phyloP scores from a whole-genome alignment of 345 rosid genomes.

The Eucalyptus virginea region DNA sequence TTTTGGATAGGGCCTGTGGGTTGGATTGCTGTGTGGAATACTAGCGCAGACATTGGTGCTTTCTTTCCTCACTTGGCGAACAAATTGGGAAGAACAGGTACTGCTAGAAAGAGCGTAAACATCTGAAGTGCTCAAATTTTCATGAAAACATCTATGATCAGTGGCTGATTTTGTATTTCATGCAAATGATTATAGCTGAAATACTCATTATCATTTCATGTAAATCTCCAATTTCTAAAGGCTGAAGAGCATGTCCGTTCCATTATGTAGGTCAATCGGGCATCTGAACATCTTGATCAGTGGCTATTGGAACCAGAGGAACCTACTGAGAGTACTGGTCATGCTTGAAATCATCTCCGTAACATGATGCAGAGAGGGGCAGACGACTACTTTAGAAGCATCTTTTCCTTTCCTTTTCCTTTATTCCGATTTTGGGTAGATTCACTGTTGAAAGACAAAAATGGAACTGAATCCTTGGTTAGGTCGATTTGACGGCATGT shows the following conservation, averaged over 20 bases:
- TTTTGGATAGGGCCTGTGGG: conserved; percentile 39
- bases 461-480: no score
- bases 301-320: neutral
- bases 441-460: neutral
- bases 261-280: neutral
- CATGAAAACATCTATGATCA: neutral
- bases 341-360: neutral
- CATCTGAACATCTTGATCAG: neutral
- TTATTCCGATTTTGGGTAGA: neutral
- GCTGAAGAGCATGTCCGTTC: neutral
- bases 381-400: neutral
- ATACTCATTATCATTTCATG: neutral
- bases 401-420: neutral
- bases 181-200: neutral
- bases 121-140: neutral
- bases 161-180: neutral
- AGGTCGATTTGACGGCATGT: no score
- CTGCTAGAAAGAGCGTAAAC: neutral
- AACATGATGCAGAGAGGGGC: neutral
- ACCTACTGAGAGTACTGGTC: neutral
- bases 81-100: conserved; percentile 51
- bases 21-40: conserved; percentile 41
- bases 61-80: conserved; percentile 26
- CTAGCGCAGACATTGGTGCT: conserved; percentile 14
- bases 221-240: neutral